Conservation (phyloP, 2,329 filamentous ascomycete genomes). For the Colletotrichum australisinense region DNA sequence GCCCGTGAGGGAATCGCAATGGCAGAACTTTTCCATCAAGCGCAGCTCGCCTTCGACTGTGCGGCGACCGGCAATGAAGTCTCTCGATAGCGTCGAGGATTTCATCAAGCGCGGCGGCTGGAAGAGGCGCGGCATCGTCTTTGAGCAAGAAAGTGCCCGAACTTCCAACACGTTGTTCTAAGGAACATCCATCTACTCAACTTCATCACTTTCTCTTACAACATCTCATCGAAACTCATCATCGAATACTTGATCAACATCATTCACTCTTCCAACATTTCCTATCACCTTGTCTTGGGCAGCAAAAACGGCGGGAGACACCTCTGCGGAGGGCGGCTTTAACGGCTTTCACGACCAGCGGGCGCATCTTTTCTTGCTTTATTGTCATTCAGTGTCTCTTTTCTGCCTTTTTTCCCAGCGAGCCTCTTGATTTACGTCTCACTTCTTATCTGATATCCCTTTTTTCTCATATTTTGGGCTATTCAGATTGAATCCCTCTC, state of each 20-base stretch:
- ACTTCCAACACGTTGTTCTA: slow-evolving; percentile 37
- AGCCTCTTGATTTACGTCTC: background rate
- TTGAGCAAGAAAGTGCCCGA: slow-evolving; percentile 46
- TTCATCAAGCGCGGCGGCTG: slow-evolving; percentile 56
- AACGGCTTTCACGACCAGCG: slow-evolving; percentile 15
- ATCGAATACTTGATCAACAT: background rate
- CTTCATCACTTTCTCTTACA: background rate
- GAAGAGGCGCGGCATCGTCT: slow-evolving; percentile 57
- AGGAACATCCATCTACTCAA: background rate
- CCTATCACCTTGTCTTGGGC: background rate
- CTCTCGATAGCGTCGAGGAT: slow-evolving; percentile 49
- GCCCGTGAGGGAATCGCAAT: slow-evolving; percentile 24
- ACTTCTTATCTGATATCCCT: background rate
- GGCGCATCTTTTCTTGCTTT: background rate
- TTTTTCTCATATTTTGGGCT: background rate
- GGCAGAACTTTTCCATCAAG: slow-evolving; percentile 50
- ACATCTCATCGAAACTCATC: background rate
- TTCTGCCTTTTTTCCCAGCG: background rate
- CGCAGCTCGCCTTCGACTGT: slow-evolving; percentile 28
- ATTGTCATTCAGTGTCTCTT: background rate
- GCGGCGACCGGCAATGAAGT: slow-evolving; percentile 51
- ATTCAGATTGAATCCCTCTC: background rate
- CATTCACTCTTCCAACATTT: background rate
- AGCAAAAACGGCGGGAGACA: slow-evolving; percentile 3
- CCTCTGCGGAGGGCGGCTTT: background rate